phyloP scores from a whole-genome alignment of 306 rosid species.

The Ziziphus jujuba region DNA sequence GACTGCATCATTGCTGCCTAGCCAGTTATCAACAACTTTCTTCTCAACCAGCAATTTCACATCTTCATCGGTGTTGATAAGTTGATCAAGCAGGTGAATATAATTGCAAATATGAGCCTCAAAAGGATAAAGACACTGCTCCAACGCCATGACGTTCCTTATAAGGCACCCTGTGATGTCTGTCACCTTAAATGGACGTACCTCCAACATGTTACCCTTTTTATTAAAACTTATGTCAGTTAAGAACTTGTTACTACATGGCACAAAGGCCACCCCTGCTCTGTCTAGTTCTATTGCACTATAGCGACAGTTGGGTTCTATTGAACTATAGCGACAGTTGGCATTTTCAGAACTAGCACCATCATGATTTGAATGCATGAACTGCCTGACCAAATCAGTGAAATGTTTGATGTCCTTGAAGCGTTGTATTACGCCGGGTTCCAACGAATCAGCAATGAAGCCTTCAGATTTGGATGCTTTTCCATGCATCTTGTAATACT shows the following conservation, averaged over 20 bases:
- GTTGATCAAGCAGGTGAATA: constrained; percentile 38
- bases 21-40: no score
- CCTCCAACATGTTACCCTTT: constrained; percentile 17
- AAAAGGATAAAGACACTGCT: constrained; percentile 39
- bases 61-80: constrained; percentile 44
- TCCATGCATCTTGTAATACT: no score
- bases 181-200: constrained; percentile 31
- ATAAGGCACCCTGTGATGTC: constrained; percentile 44
- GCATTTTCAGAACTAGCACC: rapidly evolving
- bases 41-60: constrained; percentile 47
- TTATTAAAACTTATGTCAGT: no score
- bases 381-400: constrained; percentile 48
- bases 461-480: no score
- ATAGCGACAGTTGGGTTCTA: no score
- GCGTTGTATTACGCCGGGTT: neutral
- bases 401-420: constrained; percentile 32
- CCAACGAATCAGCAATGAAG: no score
- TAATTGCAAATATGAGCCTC: constrained; percentile 46
- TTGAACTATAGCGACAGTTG: no score
- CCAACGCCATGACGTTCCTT: constrained; percentile 50
- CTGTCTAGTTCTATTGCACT: constrained; percentile 42
- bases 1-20: no score
- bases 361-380: constrained; percentile 16
- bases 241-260: no score
- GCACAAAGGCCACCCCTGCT: constrained; percentile 27